Evolutionary conservation across 768 basidiomycete genomes (phyloP).

Genomic region (Clathrus columnatus): DNA sequence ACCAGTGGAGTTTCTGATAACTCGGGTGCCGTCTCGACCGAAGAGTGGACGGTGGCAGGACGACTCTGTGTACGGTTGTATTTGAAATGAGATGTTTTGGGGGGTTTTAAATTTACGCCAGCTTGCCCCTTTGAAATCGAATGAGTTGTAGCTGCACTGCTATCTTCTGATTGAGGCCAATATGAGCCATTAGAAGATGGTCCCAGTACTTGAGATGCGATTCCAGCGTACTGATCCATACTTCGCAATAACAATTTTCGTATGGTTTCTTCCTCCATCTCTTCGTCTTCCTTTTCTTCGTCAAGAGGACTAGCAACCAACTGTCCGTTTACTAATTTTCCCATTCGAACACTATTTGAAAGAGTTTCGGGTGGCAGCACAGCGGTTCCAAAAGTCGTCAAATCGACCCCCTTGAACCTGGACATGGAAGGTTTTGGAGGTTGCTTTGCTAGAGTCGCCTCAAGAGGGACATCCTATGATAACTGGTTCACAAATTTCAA

Average conservation of each 20-base stretch:
- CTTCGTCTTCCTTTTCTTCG: constrained; percentile 34
- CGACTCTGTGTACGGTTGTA: background rate
- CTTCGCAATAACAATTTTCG: constrained; percentile 17
- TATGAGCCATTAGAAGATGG: background rate
- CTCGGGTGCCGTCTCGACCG: background rate
- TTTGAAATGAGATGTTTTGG: constrained; percentile 2
- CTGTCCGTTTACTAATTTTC: constrained; percentile 42
- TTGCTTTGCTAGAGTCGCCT: constrained; percentile 30
- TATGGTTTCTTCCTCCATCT: constrained; percentile 33
- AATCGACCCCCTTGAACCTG: constrained; percentile 45
- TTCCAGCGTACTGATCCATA: constrained; percentile 4
- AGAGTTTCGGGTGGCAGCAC: constrained; percentile 39
- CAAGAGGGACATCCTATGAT: constrained; percentile 34
- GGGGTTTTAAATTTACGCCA: background rate
- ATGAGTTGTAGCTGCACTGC: background rate
- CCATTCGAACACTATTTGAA: constrained; percentile 45
- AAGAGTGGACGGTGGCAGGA: constrained; percentile 19
- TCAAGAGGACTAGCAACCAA: constrained; percentile 46
- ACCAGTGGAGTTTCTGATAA: background rate
- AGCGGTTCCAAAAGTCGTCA: constrained; percentile 32
- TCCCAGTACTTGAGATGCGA: constrained; percentile 5
- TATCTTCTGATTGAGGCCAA: background rate
- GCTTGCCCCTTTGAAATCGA: background rate
- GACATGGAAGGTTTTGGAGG: constrained; percentile 47
- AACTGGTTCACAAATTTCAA: background rate